Evolutionary conservation across 2,329 filamentous ascomycete species (phyloP), one percentile per base, ranked within the genome.

Genomic region (Incumbomyces lentus): DNA sequence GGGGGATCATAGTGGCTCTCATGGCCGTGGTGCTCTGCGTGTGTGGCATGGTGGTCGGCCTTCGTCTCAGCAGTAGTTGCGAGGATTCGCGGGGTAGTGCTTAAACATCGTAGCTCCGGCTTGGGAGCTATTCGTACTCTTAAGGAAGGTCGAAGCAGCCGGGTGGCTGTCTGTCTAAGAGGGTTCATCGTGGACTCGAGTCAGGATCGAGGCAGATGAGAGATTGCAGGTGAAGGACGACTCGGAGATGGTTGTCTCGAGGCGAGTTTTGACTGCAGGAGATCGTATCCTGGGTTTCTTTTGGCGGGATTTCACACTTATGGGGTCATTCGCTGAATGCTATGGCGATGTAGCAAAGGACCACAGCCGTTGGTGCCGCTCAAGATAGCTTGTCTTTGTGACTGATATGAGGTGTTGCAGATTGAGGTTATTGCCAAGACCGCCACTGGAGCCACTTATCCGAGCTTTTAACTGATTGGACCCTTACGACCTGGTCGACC

Each of bases 1-100:
- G 92, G 90, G 40, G 89, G 81, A 58, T 98, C 92, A 69, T 88
- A 98, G 65, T 88, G 84, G 57, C 44, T 43, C 14, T 55, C 54
- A 14, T 48, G 52, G 36, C 47, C 42, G 14, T 35, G 33, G 16
- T 45, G 42, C 12, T 45, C 33, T 37, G 42, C 42, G 11, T 36
- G 17, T 2, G 29, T 22, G 11, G 42, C 12, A 13, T 13, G 14
- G 34, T 45, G 42, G 29, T 45, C 42, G 34, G 33, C 42, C 17
- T 16, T 38, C 26, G 14, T 26, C 17, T 29, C 33, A 12, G 42
- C 33, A n/a, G 33, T 37, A n/a, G 33, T 14, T 33, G 42, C 42
- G 26, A 36, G 42, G n/a, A 45, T 14, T 13, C 18, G 34, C 8
- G 33, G 32, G 2, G 42, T 45, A 2, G 34, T 30, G 17, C 33